These are phyloP conservation scores for Nothophoma quercina DNA, from an alignment of 2,329 filamentous ascomycete species.

Conservation along the genomic window DNA sequence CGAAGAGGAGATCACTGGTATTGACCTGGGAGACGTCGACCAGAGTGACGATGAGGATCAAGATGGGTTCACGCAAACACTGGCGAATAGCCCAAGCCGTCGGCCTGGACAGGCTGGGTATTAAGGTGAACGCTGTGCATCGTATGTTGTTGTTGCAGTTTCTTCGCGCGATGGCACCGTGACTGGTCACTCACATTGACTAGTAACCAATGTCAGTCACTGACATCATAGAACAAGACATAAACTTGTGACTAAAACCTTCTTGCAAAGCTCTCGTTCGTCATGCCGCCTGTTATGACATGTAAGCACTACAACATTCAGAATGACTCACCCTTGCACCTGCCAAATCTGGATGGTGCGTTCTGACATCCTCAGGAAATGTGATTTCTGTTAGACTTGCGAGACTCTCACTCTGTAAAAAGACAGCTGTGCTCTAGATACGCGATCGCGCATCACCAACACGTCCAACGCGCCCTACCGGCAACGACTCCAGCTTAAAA, in stretches of 20 bases:
- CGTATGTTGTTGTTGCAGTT: not conserved
- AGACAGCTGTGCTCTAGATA: not conserved
- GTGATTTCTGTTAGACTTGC: not conserved
- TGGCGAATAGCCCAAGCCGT: constrained; percentile 44
- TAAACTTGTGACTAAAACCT: not conserved
- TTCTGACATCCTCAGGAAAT: not conserved
- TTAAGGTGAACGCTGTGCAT: not conserved
- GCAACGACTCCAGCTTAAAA: not conserved
- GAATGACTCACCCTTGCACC: not conserved
- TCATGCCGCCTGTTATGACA: not conserved
- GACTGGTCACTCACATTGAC: not conserved
- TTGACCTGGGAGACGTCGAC: constrained; percentile 44
- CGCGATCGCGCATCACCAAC: too few species aligned
- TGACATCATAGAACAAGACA: not conserved
- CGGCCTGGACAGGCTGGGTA: constrained; percentile 16
- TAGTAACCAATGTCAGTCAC: too few species aligned
- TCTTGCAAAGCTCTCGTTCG: not conserved
- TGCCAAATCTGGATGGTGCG: constrained; percentile 1
- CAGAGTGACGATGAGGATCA: constrained; percentile 35
- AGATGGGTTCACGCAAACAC: constrained; percentile 30
- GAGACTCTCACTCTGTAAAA: not conserved
- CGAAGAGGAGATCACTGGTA: constrained; percentile 40
- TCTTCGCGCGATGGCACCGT: not conserved
- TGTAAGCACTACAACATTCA: not conserved
- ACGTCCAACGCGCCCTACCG: too few species aligned